Base-by-base conservation (phyloP, 2,329 filamentous ascomycete species). In the Aquanectria penicillioides region DNA sequence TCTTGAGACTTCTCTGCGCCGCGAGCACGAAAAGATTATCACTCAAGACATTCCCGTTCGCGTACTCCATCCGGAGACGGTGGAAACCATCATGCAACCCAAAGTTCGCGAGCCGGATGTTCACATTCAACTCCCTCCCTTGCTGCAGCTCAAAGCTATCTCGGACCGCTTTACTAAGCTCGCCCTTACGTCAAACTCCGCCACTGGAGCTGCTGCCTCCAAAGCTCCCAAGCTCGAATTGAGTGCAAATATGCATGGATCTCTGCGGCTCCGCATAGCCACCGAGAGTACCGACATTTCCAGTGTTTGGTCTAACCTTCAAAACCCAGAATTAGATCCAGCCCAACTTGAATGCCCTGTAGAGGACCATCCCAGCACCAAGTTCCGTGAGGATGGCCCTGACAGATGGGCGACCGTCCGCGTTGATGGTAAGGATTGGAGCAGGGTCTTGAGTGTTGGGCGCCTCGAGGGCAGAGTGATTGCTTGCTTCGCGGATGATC, bases 31-130 rank as follows among this genome's bases (percentile, higher is more conserved):
- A 74, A 97, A 95, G 62, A 85, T 96, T 68, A 91, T 99, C 70
- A 97, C 93, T 1, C 95, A 99, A 73, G 93, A 98, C 76, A 91
- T 99, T 33, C 95, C 95, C n/a, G 90, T 98, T 37, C 89, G 94
- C 15, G 93, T 99, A 2, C 85, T 99, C 9, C 88, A 92, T 57
- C 89, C 92, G 2, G 87, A 90, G 49, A 90, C 87, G 0, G 93
- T 98, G n/a, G 91, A 95, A 70, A 91, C 89, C n/a, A 88, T 98
- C 62, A 93, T 97, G 79, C 94, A 99, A 78, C 95, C 95, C 12
- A 88, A 89, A 60, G 93, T 94, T 58, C 89, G 92, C 58, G 93
- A 97, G 68, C 93, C 94, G 33, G 95, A 98, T 70, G 94, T 97
- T 3, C 91, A 98, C 77, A 97, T 99, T 71, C 88, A 93, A 51